Evolutionary conservation across 1,284 basidiomycete species (phyloP), one percentile per base, ranked within the genome.

Genomic region (Vanrija humicola): DNA sequence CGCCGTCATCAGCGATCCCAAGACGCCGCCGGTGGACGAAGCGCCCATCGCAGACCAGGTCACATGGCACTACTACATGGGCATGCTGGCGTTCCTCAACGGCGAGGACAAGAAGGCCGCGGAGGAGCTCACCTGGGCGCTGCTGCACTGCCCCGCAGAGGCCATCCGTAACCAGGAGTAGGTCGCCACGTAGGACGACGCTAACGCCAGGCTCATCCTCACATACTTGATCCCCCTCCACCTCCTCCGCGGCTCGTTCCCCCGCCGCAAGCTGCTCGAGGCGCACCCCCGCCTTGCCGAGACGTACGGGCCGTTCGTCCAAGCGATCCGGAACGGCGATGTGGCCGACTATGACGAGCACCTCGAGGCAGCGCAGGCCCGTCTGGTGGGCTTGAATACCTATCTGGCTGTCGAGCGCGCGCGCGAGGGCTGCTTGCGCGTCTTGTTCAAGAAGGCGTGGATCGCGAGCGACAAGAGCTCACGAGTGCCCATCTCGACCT

Each of bases 1-100:
- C 48, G 94, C 92, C 1, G 84, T 98, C 28, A 82, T 87, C 34
- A 90, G 88, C 3, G 92, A 90, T 64, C 81, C 83, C 15, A 90
- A 93, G 64, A 84, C 95, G 34, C 92, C 93, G 10, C 82, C 86
- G 5, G 75, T 98, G 23, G 77, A 79, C 1, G 72, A 80, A 16
- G 98, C 88, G 67, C 91, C 93, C 12, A 82, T 85, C 43, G 84
- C 87, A 12, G 91, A 98, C 75, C 90, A 93, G 78, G 89, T 94
- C 43, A 92, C 91, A 18, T 94, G 88, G 77, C 82, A 85, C 61
- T 98, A 94, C 79, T 97, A 97, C 72, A 78, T 94, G 46, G 95
- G 95, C 55, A 90, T 97, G 82, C 81, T 98, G 54, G 88, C 86
- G 65, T 97, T 98, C 75, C 75, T 97, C 55, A 90, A 89, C 64